phyloP scores from a whole-genome alignment of 2,329 filamentous ascomycete species.

The Phaeosphaeriaceae sp. region DNA sequence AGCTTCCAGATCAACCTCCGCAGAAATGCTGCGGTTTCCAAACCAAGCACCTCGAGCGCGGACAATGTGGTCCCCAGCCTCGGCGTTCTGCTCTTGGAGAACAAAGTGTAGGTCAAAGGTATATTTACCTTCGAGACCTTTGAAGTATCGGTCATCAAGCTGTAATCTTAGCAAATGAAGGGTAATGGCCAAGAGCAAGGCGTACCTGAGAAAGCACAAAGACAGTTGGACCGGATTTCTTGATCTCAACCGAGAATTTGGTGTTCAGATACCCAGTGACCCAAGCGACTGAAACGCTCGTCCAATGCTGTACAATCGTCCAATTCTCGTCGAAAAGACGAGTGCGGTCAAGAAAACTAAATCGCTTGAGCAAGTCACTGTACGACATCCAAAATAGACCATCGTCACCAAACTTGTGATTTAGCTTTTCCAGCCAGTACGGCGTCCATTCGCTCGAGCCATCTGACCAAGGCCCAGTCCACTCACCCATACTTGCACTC shows the following conservation, averaged over 20 bases:
- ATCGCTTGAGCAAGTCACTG: slow-evolving; percentile 62
- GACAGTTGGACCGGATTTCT: slow-evolving; percentile 59
- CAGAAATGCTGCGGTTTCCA: slow-evolving; percentile 75
- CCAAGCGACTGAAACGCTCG: slow-evolving; percentile 64
- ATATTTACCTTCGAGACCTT: slow-evolving; percentile 63
- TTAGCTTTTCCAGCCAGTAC: slow-evolving; percentile 74
- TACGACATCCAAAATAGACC: slow-evolving; percentile 70
- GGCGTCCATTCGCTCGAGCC: slow-evolving; percentile 84
- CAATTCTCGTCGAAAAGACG: slow-evolving; percentile 65
- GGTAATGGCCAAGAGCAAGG: slow-evolving; percentile 48
- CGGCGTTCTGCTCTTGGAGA: slow-evolving; percentile 57
- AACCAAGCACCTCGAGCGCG: slow-evolving; percentile 57
- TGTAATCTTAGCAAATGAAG: slow-evolving; percentile 51
- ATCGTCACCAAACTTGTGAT: slow-evolving; percentile 77
- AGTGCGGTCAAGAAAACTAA: slow-evolving; percentile 64
- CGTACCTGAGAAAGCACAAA: slow-evolving; percentile 64
- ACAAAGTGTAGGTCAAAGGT: slow-evolving; percentile 64
- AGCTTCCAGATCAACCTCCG: slow-evolving; percentile 74
- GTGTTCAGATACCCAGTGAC: slow-evolving; percentile 65
- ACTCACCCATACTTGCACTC: slow-evolving; percentile 59
- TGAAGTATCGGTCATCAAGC: slow-evolving; percentile 66
- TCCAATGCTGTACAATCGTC: slow-evolving; percentile 66
- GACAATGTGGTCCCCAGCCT: slow-evolving; percentile 60
- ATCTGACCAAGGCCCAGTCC: slow-evolving; percentile 81
- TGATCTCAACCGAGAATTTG: slow-evolving; percentile 63